Base-by-base conservation (phyloP, 352 stramenopile species). In the Saprolegnia parasitica region DNA sequence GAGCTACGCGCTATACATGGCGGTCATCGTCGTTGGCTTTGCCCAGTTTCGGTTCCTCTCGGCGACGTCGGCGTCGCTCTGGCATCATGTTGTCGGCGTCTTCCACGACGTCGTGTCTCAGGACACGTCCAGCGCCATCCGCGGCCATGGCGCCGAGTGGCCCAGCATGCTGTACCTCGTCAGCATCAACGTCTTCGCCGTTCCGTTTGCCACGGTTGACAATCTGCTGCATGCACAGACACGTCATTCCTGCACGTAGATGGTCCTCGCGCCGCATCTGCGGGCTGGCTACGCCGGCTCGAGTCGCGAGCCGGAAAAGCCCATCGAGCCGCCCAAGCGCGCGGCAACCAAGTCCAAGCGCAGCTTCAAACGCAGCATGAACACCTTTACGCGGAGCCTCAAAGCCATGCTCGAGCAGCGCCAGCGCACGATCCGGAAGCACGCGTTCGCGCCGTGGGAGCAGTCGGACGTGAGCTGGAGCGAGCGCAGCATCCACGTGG, bases 361-460 rank as follows among this genome's bases (percentile, higher is more conserved):
- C 4, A 42, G 6, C 5, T 42, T 67, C 21, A 54, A 55, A 39
- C 15, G n/a, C 37, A 42, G 21, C 20, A 55, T 67, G 18, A 20
- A 6, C 18, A 20, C 35, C 9, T 40, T 42, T 8, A 67, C 49
- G 15, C 5, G 16, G 16, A 39, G 11, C 4, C 58, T 67, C 37
- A 54, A 67, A 13, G 4, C 18, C 42, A 55, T 67, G 37, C 42
- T 67, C 5, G 58, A 67, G 50, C 35, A 67, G n/a, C 58, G 58
- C 3, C 58, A 67, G 42, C 42, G 13, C 10, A 56, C 58, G 2
- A 56, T 67, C 21, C 58, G 58, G 5, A 67, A 67, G 26, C 58
- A 56, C 32, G 49, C 58, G 39, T 67, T 67, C 8, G 50, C 35
- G 49, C 58, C 58, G 21, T 67, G 58, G 58, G 58, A 67, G 54